Evolutionary conservation across 2,329 filamentous ascomycete species (phyloP), one percentile per base, ranked within the genome.

Genomic region (Paecilomyces fulvus): DNA sequence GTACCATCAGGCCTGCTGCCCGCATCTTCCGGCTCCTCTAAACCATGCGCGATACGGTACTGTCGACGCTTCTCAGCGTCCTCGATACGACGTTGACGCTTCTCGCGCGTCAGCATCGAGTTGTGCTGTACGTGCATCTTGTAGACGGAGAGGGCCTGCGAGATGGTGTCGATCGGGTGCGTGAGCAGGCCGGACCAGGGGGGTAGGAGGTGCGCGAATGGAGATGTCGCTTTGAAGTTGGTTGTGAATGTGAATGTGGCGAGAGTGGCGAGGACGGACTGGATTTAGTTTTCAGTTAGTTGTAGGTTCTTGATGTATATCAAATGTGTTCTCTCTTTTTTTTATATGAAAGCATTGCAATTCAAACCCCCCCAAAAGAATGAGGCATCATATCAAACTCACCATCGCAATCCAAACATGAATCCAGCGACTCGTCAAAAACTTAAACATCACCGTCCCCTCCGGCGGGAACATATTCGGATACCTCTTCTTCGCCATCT

Each of bases 391-490:
- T n/a, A 20, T 11, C 66, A 14, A 9, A 70, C 82, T 58, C 79
- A 95, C 90, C 78, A 96, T 80, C 1, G 89, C 89, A 70, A 99
- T 92, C 71, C 83, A 87, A 28, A 90, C 73, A 73, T 99, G 92
- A 56, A 97, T 83, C 56, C 77, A 76, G 58, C 82, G 82, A 70
- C 84, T 92, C 63, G 89, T 85, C 70, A 95, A 79, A 72, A 97
- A 92, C 83, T 87, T 92, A 72, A 92, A 83, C 75, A 89, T 81
- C 73, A 90, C 90, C 0, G 88, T 89, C 5, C 90, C 90, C 68
- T 87, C 80, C 0, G 91, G 86, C 51, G 92, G 88, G 80, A 95
- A 91, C 81, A 95, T 86, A 64, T 92, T 87, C 1, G 94, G 94
- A 70, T 97, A 97, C 61, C 88, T 79, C 71, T 83, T 88, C 61